phyloP scores from a whole-genome alignment of 192 early-diverging fungal genomes.

The Gonapodya prolifera region DNA sequence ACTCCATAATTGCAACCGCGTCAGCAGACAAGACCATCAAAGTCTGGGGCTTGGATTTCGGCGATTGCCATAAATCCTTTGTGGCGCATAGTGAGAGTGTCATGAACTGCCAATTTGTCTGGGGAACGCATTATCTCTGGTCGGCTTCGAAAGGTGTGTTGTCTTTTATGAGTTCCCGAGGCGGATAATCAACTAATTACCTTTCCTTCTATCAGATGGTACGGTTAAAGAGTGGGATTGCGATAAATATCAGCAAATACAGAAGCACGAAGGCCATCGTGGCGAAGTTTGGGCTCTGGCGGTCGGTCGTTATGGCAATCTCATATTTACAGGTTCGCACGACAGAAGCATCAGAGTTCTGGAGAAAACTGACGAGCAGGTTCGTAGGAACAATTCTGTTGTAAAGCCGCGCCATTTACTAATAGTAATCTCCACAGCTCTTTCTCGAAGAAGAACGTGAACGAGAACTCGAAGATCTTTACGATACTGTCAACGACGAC shows the following conservation, averaged over 20 bases:
- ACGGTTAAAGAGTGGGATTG: constrained; percentile 91
- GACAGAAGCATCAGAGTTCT: constrained; percentile 91
- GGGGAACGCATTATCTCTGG: constrained; percentile 92
- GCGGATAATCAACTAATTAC: too few relatives aligned
- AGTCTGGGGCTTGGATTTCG: constrained; percentile 98
- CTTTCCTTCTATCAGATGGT: constrained; percentile 53
- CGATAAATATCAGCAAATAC: constrained; percentile 93
- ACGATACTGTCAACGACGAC: constrained; percentile 57
- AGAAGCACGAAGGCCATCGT: constrained; percentile 82
- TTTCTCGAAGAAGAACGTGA: constrained; percentile 94
- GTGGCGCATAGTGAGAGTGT: constrained; percentile 89
- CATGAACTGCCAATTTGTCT: constrained; percentile 78
- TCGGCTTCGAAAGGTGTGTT: constrained; percentile 80
- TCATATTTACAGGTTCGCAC: constrained; percentile 79
- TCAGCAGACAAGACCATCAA: constrained; percentile 97
- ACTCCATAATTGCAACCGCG: constrained; percentile 78
- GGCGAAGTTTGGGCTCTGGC: constrained; percentile 92
- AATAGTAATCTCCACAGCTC: constrained; percentile 43
- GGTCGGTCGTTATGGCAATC: constrained; percentile 75
- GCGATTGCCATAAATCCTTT: constrained; percentile 92
- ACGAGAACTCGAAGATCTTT: constrained; percentile 80
- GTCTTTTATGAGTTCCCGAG: too few relatives aligned
- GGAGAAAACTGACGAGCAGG: constrained; percentile 93
- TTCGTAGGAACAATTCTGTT: constrained; percentile 8
- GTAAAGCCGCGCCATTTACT: constrained; percentile 9